Evolutionary conservation across 495 filamentous ascomycete genomes (phyloP).

Genomic region (Trichoderma asperelloides): DNA sequence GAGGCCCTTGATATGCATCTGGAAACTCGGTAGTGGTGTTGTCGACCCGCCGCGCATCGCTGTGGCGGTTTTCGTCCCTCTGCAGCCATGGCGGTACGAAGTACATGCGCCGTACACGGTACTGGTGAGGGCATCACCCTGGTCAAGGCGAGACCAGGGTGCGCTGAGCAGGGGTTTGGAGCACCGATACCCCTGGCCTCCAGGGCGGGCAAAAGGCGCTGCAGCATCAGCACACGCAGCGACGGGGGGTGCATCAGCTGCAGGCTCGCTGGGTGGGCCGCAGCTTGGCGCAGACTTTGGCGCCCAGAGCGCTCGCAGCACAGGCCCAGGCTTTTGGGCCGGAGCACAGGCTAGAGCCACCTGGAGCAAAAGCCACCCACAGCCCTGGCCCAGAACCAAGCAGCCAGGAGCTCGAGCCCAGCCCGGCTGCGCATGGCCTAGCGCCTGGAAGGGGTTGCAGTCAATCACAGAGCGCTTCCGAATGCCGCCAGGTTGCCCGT

Average conservation of each 20-base stretch:
- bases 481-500: not conserved
- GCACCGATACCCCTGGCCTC: conserved; percentile 5
- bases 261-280: conserved; percentile 1
- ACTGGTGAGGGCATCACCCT: not conserved
- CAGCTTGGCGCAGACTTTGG: not conserved
- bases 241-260: conserved; percentile 8
- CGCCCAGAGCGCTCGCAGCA: conserved; percentile 4
- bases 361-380: not conserved
- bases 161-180: not conserved
- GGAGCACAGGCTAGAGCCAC: not conserved
- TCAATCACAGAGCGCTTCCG: not conserved
- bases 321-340: not conserved
- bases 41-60: conserved; percentile 6
- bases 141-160: not conserved
- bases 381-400: not conserved
- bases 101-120: not conserved
- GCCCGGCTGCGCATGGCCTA: conserved; percentile 2
- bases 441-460: not conserved
- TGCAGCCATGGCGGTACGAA: not conserved
- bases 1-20: conserved; percentile 3
- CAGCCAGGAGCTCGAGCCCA: not conserved
- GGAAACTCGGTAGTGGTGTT: conserved; percentile 5
- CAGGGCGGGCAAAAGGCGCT: not conserved
- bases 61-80: not conserved
- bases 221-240: conserved; percentile 1